phyloP scores from a whole-genome alignment of 805 yeast species.

The Blastobotrys americana region DNA sequence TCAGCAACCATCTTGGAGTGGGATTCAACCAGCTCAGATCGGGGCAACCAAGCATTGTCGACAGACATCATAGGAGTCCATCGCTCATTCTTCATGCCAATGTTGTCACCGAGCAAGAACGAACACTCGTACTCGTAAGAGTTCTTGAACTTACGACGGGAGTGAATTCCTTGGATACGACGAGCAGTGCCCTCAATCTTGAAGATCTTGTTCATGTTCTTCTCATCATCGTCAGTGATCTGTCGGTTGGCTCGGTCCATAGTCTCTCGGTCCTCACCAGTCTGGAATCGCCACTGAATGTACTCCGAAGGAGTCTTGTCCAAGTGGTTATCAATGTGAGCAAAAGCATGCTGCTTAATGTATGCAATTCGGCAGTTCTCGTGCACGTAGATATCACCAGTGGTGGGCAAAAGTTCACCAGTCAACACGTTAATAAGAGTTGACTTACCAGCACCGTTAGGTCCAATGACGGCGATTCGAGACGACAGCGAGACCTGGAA shows the following conservation, averaged over 20 bases:
- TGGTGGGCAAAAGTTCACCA: slow-evolving; percentile 98
- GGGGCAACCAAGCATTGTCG: slow-evolving; percentile 99
- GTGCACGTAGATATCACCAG: slow-evolving; percentile 98
- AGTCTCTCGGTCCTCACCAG: slow-evolving; percentile 99
- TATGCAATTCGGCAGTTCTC: slow-evolving; percentile 99
- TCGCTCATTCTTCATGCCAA: slow-evolving; percentile 98
- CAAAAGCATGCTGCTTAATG: slow-evolving; percentile 99
- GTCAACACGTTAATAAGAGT: slow-evolving; percentile 97
- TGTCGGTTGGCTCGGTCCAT: slow-evolving; percentile 99
- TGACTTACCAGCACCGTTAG: slow-evolving; percentile 99
- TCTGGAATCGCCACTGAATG: slow-evolving; percentile 99
- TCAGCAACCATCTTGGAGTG: slow-evolving; percentile 99
- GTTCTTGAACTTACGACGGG: slow-evolving; percentile 99
- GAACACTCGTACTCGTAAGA: slow-evolving; percentile 99
- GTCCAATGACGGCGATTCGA: slow-evolving; percentile 99
- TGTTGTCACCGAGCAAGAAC: slow-evolving; percentile 95
- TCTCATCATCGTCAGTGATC: slow-evolving; percentile 94
- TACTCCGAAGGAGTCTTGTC: slow-evolving; percentile 99
- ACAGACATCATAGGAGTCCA: slow-evolving; percentile 99
- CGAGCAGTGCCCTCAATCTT: slow-evolving; percentile 98
- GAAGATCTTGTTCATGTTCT: slow-evolving; percentile 98
- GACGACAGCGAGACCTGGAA: slow-evolving; percentile 99
- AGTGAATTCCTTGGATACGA: slow-evolving; percentile 88
- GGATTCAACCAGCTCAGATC: slow-evolving; percentile 95
- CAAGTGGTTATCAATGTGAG: slow-evolving; percentile 96